Percentiles rank a stretch among this genome's conserved stretches.
phyloP scores from a whole-genome alignment of 2,329 filamentous ascomycete species.

The Aspergillus hiratsukae region DNA sequence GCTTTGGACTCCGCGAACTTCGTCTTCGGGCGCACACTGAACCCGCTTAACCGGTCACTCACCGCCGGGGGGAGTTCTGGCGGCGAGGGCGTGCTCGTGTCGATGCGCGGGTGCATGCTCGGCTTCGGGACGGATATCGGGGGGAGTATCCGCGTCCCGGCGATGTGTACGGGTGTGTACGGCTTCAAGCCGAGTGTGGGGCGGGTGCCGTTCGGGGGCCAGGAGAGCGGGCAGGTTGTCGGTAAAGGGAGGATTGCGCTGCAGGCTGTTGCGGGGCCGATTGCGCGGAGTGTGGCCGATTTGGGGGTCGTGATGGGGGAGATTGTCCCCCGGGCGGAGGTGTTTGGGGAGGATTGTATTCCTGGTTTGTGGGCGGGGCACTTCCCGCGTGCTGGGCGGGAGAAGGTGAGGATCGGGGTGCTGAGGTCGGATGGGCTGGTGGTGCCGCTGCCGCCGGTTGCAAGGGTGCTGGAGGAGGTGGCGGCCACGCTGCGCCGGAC shows the following conservation, averaged over 20 bases:
- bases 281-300: constrained; percentile 38
- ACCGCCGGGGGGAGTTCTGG: constrained; percentile 63
- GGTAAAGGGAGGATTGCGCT: constrained; percentile 50
- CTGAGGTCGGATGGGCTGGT: constrained; percentile 39
- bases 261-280: constrained; percentile 43
- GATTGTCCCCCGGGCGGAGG: constrained; percentile 48
- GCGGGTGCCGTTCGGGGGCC: constrained; percentile 50
- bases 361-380: constrained; percentile 39
- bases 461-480: constrained; percentile 38
- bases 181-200: constrained; percentile 47
- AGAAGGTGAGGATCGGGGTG: constrained; percentile 39
- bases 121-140: constrained; percentile 61
- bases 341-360: constrained; percentile 49
- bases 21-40: constrained; percentile 58
- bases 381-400: constrained; percentile 20
- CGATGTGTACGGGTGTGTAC: constrained; percentile 50
- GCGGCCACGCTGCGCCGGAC: constrained; percentile 27
- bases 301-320: constrained; percentile 47
- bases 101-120: constrained; percentile 54
- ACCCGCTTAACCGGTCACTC: constrained; percentile 57
- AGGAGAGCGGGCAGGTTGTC: constrained; percentile 44
- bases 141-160: constrained; percentile 43
- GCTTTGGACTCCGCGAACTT: constrained; percentile 58
- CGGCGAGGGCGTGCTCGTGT: constrained; percentile 59
- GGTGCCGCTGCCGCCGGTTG: constrained; percentile 37